A percentile compares a stretch with the other conserved stretches of the same genome.
Conservation (phyloP, 2,329 filamentous ascomycete species). For the Elsinoe ampelina region DNA sequence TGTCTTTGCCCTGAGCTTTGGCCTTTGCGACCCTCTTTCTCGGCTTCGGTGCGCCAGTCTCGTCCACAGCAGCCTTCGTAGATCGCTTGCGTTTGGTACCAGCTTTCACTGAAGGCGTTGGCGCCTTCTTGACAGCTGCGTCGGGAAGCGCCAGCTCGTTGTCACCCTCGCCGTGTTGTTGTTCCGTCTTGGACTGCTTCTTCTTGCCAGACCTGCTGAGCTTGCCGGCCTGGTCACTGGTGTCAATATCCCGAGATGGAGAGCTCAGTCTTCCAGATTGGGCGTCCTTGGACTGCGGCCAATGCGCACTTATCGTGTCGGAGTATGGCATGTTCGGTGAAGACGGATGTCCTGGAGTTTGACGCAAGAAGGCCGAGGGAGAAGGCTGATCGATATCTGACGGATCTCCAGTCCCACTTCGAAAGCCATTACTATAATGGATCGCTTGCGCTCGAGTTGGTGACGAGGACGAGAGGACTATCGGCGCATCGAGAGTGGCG, state of each 20-base stretch:
- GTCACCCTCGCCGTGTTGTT: background rate
- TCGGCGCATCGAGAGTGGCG: constrained; percentile 5
- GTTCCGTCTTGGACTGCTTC: background rate
- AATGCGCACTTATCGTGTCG: background rate
- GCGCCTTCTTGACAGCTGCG: background rate
- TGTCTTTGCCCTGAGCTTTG: background rate
- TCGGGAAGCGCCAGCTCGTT: background rate
- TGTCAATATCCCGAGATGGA: too few species aligned
- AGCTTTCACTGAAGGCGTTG: background rate
- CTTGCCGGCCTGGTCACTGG: background rate
- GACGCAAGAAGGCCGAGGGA: constrained; percentile 6
- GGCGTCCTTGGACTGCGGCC: background rate
- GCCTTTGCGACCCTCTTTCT: constrained; percentile 5
- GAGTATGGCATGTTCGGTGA: background rate
- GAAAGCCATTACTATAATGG: background rate
- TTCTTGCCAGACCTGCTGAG: background rate
- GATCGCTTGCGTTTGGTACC: constrained; percentile 2
- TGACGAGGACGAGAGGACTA: constrained; percentile 13
- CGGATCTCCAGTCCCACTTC: background rate
- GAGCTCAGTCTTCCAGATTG: background rate
- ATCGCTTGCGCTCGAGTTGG: background rate
- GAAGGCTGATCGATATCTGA: constrained; percentile 6
- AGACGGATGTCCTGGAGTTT: background rate
- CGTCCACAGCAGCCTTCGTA: background rate
- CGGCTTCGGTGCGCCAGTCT: background rate